phyloP scores from a whole-genome alignment of 495 filamentous ascomycete genomes.

The Letharia columbiana region DNA sequence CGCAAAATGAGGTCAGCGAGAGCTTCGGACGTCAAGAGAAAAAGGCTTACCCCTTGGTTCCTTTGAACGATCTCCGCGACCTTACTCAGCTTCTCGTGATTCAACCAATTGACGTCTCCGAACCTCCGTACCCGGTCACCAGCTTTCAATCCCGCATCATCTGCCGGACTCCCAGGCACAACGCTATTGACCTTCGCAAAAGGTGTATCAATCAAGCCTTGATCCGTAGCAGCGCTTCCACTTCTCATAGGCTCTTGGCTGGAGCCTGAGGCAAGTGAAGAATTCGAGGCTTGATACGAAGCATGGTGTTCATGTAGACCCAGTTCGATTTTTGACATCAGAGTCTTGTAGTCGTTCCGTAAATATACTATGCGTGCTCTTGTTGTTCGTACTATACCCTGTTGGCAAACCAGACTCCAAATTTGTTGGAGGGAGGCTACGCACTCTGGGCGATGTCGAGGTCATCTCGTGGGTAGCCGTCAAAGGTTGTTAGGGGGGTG shows the following conservation, averaged over 20 bases:
- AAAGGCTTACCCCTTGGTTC: constrained; percentile 75
- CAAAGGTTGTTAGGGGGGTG: constrained; percentile 76
- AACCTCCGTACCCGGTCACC: constrained; percentile 83
- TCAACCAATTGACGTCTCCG: constrained; percentile 68
- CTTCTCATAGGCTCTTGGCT: constrained; percentile 18
- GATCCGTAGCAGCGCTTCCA: constrained; percentile 18
- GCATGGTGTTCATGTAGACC: constrained; percentile 68
- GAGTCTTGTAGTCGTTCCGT: constrained; percentile 83
- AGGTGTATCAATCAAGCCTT: constrained; percentile 49
- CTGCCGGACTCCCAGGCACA: constrained; percentile 68
- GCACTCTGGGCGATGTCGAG: constrained; percentile 92
- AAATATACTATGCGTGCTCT: constrained; percentile 81
- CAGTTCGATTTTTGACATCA: constrained; percentile 75
- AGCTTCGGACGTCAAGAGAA: neutral
- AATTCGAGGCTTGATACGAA: constrained; percentile 16
- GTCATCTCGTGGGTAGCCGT: constrained; percentile 89
- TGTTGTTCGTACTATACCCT: constrained; percentile 69
- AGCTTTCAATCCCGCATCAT: constrained; percentile 66
- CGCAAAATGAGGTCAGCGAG: constrained; percentile 20
- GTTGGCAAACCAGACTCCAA: constrained; percentile 16
- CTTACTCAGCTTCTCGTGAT: constrained; percentile 76
- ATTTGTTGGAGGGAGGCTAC: constrained; percentile 20
- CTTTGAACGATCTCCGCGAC: constrained; percentile 77
- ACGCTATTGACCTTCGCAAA: constrained; percentile 92
- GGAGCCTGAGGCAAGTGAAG: constrained; percentile 28